These are phyloP conservation scores for Phtheirospermum japonicum DNA, from an alignment of 257 asterid genomes.

Conservation along the genomic window DNA sequence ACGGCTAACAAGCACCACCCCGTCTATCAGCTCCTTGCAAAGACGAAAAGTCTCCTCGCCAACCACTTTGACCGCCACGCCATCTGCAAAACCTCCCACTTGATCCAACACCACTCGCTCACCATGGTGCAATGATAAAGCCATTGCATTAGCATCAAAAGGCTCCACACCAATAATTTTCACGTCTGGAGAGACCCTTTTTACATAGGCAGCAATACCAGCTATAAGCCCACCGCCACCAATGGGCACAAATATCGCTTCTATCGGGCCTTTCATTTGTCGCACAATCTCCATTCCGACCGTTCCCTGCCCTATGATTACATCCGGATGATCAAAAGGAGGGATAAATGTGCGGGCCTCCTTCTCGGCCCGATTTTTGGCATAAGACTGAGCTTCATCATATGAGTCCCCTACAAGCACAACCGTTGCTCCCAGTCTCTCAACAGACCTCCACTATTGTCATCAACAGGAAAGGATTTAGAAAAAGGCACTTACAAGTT, in stretches of 20 bases:
- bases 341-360: slow-evolving; percentile 80
- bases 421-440: slow-evolving; percentile 84
- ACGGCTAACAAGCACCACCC: slow-evolving; percentile 65
- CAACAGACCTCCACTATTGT: slow-evolving; percentile 78
- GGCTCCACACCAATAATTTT: slow-evolving; percentile 96
- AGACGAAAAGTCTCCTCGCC: slow-evolving; percentile 87
- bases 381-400: slow-evolving; percentile 90
- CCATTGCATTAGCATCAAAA: slow-evolving; percentile 90
- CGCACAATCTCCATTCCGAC: slow-evolving; percentile 92
- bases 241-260: slow-evolving; percentile 91
- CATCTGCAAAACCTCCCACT: slow-evolving; percentile 97
- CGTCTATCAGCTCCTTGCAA: slow-evolving; percentile 81
- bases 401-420: slow-evolving; percentile 86
- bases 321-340: slow-evolving; percentile 98
- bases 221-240: slow-evolving; percentile 99
- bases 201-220: slow-evolving; percentile 92
- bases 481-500: not conserved
- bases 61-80: slow-evolving; percentile 93
- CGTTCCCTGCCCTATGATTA: slow-evolving; percentile 89
- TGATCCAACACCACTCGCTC: slow-evolving; percentile 78
- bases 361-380: slow-evolving; percentile 63
- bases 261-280: slow-evolving; percentile 60
- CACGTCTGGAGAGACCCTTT: slow-evolving; percentile 82
- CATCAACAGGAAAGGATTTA: slow-evolving; percentile 20
- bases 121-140: slow-evolving; percentile 78